phyloP scores from a whole-genome alignment of 495 filamentous ascomycete species.

The Paragyromitra xinjiangensis region DNA sequence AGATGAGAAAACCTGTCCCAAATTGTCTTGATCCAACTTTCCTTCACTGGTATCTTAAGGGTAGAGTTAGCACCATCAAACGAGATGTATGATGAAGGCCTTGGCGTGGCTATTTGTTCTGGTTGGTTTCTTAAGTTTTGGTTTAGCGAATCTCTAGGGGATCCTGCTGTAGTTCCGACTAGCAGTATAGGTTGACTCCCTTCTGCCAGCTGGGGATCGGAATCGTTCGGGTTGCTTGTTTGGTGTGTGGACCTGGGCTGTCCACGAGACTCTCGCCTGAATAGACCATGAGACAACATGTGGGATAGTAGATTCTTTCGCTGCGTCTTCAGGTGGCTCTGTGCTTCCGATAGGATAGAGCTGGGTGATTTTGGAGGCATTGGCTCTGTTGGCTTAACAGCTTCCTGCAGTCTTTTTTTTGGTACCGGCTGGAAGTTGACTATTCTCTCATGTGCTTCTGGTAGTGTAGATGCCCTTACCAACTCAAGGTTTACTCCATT shows the following conservation, averaged over 20 bases:
- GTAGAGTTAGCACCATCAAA: constrained; percentile 28
- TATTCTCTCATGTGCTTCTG: constrained; percentile 5
- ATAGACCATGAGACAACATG: constrained; percentile 14
- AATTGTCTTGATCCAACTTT: constrained; percentile 20
- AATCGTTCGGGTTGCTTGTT: not conserved
- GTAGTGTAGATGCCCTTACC: constrained; percentile 16
- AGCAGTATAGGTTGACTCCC: not conserved
- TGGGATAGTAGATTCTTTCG: constrained; percentile 30
- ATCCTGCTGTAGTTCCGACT: not conserved
- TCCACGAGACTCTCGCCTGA: constrained; percentile 5
- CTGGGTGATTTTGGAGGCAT: not conserved
- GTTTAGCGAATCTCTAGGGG: not conserved
- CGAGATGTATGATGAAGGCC: constrained; percentile 31
- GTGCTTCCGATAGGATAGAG: constrained; percentile 26
- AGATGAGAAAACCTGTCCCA: constrained; percentile 34
- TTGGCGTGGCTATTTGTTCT: not conserved
- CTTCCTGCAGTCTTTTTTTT: not conserved
- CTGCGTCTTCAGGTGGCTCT: constrained; percentile 35
- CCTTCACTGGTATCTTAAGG: not conserved
- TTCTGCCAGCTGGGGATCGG: not conserved
- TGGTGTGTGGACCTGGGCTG: not conserved
- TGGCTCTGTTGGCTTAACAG: not conserved
- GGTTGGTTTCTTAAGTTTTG: not conserved
- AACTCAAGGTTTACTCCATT: constrained; percentile 11
- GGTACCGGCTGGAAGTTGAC: not conserved